These are phyloP conservation scores for Dictyostelium citrinum DNA, from an alignment of 78 protist species.

Conservation along the genomic window DNA sequence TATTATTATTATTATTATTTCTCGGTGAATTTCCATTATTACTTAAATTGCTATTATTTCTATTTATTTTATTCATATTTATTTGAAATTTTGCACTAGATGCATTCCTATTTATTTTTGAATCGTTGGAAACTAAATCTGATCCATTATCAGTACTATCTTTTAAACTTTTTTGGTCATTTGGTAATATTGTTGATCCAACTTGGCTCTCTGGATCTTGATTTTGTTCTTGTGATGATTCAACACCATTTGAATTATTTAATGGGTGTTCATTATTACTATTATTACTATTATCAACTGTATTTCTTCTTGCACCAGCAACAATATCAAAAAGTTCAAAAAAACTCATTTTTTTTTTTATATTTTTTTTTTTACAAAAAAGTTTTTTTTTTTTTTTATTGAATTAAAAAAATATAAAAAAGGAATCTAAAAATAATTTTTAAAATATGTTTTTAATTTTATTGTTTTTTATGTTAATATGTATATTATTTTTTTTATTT, in stretches of 20 bases:
- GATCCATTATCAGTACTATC: background rate
- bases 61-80: conserved; percentile 6
- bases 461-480: too few species aligned
- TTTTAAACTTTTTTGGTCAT: background rate
- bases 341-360: conserved; percentile 27
- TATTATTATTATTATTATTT: background rate
- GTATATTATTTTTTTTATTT: background rate
- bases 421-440: background rate
- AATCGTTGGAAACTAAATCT: conserved; percentile 2
- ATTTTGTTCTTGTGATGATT: background rate
- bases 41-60: background rate
- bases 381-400: background rate
- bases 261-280: background rate
- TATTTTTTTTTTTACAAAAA: background rate
- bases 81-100: background rate
- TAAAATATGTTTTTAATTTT: too few species aligned
- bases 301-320: conserved; percentile 28
- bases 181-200: background rate
- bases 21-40: background rate
- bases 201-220: background rate
- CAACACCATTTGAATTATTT: background rate
- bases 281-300: background rate
- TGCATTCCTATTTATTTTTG: background rate
- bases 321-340: conserved; percentile 54
- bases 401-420: background rate